phyloP scores from a whole-genome alignment of 139 green algal species.

The Ostreobium quekettii region DNA sequence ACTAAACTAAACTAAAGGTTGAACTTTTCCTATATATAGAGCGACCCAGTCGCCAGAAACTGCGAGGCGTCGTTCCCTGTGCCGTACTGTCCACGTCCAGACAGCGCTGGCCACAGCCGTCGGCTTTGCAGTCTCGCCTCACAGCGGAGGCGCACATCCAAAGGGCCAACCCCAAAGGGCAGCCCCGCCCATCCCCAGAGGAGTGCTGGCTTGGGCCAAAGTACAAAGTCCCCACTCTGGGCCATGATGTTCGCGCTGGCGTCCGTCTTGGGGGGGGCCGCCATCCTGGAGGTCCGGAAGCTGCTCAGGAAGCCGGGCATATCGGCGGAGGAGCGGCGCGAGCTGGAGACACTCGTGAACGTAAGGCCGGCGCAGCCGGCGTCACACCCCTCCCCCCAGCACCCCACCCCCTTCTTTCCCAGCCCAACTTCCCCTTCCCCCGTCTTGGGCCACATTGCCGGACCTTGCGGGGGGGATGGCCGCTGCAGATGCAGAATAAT shows the following conservation, averaged over 20 bases:
- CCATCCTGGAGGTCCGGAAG: background rate
- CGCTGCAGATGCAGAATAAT: too few relatives aligned
- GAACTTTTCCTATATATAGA: too few relatives aligned
- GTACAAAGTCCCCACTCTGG: background rate
- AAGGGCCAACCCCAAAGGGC: too few relatives aligned
- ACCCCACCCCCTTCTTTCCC: background rate
- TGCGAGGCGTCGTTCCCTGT: too few relatives aligned
- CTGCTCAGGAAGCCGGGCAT: background rate
- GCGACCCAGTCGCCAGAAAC: too few relatives aligned
- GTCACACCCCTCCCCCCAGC: background rate
- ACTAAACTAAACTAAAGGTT: too few relatives aligned
- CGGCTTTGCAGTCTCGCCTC: too few relatives aligned
- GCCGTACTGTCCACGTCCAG: too few relatives aligned
- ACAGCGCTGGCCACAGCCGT: too few relatives aligned
- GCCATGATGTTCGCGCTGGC: background rate
- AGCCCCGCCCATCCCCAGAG: too few relatives aligned
- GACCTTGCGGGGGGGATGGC: background rate
- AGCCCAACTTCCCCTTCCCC: background rate
- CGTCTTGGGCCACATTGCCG: background rate
- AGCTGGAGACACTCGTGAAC: background rate
- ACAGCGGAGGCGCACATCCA: too few relatives aligned
- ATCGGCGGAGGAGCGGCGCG: background rate
- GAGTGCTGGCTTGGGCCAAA: too few relatives aligned
- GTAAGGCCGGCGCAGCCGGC: background rate
- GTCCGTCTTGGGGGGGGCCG: background rate